A percentile compares a stretch with the other conserved stretches of the same genome.
Conservation (phyloP, 2,329 filamentous ascomycete genomes). For the Trichoderma sp. region DNA sequence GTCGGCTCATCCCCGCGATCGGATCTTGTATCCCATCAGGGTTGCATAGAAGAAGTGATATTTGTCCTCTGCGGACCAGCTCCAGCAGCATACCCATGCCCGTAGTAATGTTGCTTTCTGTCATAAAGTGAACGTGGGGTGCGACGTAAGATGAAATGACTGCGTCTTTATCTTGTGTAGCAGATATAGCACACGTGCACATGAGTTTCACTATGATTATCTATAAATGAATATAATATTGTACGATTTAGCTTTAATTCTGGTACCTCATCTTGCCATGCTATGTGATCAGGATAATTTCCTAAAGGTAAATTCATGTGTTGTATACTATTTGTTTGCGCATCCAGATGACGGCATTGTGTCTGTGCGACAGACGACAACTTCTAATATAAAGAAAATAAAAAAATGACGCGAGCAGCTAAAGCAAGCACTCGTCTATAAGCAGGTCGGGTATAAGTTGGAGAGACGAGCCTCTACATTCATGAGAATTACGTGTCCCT, state of each 20-base stretch:
- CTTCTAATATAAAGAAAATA: neutral
- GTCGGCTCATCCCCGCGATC: neutral
- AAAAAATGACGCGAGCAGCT: neutral
- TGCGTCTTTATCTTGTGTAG: neutral
- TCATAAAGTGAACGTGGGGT: neutral
- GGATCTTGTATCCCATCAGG: neutral
- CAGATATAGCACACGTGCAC: neutral
- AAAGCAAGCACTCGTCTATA: conserved; percentile 7
- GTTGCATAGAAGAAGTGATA: neutral
- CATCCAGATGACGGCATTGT: neutral
- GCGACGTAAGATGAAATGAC: neutral
- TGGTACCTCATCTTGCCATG: neutral
- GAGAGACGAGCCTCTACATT: neutral
- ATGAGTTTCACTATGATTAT: neutral
- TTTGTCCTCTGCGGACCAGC: neutral
- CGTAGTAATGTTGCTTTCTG: neutral
- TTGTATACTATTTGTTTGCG: neutral
- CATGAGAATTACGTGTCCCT: neutral
- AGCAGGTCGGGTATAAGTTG: conserved; percentile 1
- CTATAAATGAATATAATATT: neutral
- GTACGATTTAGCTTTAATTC: neutral
- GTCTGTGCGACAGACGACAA: neutral
- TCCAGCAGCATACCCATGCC: neutral
- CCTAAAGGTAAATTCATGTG: neutral
- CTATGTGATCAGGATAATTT: neutral